These are phyloP conservation scores for Mortierella antarctica DNA, from an alignment of 192 early-diverging fungal species.

Conservation along the genomic window DNA sequence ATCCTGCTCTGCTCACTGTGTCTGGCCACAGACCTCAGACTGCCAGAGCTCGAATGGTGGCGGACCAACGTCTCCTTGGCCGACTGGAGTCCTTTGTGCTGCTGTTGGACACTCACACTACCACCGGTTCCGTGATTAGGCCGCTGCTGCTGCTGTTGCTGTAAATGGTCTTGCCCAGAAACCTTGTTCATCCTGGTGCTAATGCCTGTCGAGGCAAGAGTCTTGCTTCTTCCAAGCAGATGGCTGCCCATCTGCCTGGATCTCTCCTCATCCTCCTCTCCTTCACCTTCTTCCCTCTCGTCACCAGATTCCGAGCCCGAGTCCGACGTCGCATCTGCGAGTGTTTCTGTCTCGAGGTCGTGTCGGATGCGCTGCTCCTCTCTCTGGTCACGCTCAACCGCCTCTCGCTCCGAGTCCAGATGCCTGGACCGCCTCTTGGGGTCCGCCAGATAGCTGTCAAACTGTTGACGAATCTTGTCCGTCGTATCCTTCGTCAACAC, in stretches of 20 bases:
- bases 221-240: slow-evolving; percentile 32
- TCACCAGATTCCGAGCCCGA: slow-evolving; percentile 20
- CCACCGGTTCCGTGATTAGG: neutral
- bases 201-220: slow-evolving; percentile 34
- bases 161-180: neutral
- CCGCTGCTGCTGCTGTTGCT: neutral
- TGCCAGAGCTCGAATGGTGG: slow-evolving; percentile 41
- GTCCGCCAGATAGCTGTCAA: slow-evolving; percentile 38
- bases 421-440: slow-evolving; percentile 7
- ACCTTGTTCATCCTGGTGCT: slow-evolving; percentile 3
- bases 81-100: neutral
- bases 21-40: slow-evolving; percentile 34
- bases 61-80: slow-evolving; percentile 9
- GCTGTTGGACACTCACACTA: neutral
- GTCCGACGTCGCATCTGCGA: slow-evolving; percentile 9
- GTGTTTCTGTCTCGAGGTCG: neutral
- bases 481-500: slow-evolving; percentile 16
- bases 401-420: slow-evolving; percentile 1
- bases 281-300: slow-evolving; percentile 4
- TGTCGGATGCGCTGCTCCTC: neutral
- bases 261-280: neutral
- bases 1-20: slow-evolving; percentile 19
- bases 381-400: neutral
- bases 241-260: neutral
- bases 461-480: slow-evolving; percentile 30